Conservation (phyloP, 768 basidiomycete genomes). For the Crucibulum laeve region DNA sequence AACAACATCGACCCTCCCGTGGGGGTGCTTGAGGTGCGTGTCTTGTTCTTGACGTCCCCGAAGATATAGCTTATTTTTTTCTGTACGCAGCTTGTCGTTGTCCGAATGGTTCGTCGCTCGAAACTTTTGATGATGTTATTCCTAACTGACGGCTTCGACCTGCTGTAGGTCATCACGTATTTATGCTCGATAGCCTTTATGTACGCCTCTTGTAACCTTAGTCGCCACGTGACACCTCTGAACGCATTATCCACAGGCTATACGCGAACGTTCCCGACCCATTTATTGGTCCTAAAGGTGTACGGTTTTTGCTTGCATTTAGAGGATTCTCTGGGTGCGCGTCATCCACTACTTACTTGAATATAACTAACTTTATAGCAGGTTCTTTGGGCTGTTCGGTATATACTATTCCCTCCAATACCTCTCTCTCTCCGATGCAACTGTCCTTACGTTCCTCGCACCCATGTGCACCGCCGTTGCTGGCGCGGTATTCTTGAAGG, state of each 20-base stretch:
- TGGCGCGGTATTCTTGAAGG: conserved; percentile 59
- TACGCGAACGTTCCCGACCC: conserved; percentile 47
- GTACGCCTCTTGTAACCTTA: conserved; percentile 5
- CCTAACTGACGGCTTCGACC: no score
- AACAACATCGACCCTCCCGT: conserved; percentile 18
- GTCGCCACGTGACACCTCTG: conserved; percentile 1
- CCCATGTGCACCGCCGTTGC: conserved; percentile 63
- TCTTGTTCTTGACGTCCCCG: neutral
- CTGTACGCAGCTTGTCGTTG: conserved; percentile 8
- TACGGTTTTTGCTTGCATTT: conserved; percentile 50
- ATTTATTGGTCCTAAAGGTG: conserved; percentile 63
- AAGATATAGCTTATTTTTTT: neutral
- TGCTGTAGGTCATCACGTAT: no score
- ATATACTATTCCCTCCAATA: conserved; percentile 71
- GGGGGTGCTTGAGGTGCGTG: conserved; percentile 14
- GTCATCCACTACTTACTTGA: neutral
- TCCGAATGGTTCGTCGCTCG: conserved; percentile 7
- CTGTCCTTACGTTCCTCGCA: conserved; percentile 69
- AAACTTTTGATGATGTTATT: no score
- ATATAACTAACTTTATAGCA: conserved; percentile 15
- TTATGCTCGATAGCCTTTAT: no score
- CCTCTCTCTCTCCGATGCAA: conserved; percentile 75
- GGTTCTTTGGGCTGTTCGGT: conserved; percentile 70
- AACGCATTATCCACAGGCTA: conserved; percentile 16
- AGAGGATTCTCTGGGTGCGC: conserved; percentile 64